Base-by-base conservation (phyloP, 495 filamentous ascomycete genomes). In the Xylaria nigripes region DNA sequence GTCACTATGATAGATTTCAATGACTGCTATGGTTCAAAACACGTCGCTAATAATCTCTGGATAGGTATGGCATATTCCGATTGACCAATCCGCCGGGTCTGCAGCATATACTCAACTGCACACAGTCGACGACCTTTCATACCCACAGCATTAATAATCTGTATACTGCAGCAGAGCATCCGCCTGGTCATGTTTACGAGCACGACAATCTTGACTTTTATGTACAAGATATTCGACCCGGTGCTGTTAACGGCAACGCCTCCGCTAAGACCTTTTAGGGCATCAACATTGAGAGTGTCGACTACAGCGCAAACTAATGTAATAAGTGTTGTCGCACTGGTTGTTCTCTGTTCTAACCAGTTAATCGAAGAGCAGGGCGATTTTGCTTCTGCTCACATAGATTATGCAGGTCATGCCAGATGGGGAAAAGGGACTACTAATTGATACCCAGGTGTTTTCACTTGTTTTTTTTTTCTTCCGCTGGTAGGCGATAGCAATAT, bases 31-130 rank as follows among this genome's bases (percentile, higher is more conserved):
- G 6, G 4, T 43, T 23, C 19, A 12, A 19, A 32, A 6, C 2
- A 13, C 21, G 10, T 36, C 36, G 22, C 55, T 66, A 57, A 66
- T 44, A 51, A 10, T 48, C 34, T 19, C 22, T 23, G 6, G 24
- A 18, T 45, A 89, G 89, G 54, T 97, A 87, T 81, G 94, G 92
- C 21, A 82, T 91, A 12, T 98, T 97, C 67, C 84, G 93, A 15
- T 75, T 98, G 3, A 97, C 93, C 0, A 86, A 95, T 67, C 93
- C 93, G 0, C 94, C 93, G 0, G 93, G 93, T 0, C 77, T 96
- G 65, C 78, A 84, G 55, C 78, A 86, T 12, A 83, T 97, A 23
- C 74, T 91, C 34, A 77, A 79, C 25, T 98, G 93, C 71, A 79
- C 67, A 0, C 79, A 90, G 51, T 77, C 75, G 0, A 85, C 87